A percentile compares a stretch with the other conserved stretches of the same genome.
Evolutionary conservation across 2,329 filamentous ascomycete species (phyloP).

Genomic region (Orbilia oligospora): DNA sequence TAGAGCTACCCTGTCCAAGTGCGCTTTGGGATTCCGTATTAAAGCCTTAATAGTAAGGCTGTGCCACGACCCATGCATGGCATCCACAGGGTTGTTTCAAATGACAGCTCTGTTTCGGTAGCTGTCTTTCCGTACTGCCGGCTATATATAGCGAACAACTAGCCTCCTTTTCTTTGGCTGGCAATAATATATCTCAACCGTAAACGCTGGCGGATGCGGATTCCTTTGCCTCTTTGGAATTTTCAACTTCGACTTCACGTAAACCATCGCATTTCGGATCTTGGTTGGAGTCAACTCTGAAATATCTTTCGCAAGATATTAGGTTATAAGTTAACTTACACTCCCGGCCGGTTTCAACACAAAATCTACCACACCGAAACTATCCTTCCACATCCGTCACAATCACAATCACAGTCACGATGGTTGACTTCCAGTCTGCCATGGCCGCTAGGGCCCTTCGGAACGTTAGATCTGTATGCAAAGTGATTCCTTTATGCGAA

Average conservation of each 20-base stretch:
- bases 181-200: slow-evolving; percentile 21
- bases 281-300: neutral
- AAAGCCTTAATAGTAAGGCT: slow-evolving; percentile 4
- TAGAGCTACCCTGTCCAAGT: neutral
- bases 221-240: slow-evolving; percentile 22
- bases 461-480: slow-evolving; percentile 45
- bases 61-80: slow-evolving; percentile 29
- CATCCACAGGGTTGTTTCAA: slow-evolving; percentile 31
- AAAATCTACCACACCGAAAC: slow-evolving; percentile 12
- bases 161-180: slow-evolving; percentile 16
- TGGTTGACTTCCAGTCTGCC: slow-evolving; percentile 57
- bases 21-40: slow-evolving; percentile 26
- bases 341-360: slow-evolving; percentile 27
- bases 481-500: neutral
- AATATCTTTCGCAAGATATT: no score
- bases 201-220: slow-evolving; percentile 23
- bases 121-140: slow-evolving; percentile 24
- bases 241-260: slow-evolving; percentile 24
- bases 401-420: slow-evolving; percentile 8
- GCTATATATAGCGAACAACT: slow-evolving; percentile 32
- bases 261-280: slow-evolving; percentile 44
- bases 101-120: slow-evolving; percentile 27
- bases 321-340: neutral
- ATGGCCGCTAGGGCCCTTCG: slow-evolving; percentile 59
- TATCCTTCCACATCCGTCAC: slow-evolving; percentile 12